Percentiles rank a stretch among this genome's conserved stretches.
Conservation (phyloP, 495 filamentous ascomycete species). For the Patellaria atrata region DNA sequence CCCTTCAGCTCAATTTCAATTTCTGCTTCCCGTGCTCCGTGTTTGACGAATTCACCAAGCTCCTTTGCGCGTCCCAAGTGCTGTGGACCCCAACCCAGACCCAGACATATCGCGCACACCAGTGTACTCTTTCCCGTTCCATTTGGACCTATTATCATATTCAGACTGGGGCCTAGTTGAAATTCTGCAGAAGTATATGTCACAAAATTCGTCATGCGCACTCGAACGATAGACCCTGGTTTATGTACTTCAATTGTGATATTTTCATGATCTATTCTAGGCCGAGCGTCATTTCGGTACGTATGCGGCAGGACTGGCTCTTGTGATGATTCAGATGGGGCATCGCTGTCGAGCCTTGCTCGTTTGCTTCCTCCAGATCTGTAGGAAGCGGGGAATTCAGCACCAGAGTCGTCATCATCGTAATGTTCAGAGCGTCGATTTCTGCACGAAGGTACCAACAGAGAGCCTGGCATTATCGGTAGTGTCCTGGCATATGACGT, state of each 20-base stretch:
- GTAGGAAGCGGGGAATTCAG: slow-evolving; percentile 1
- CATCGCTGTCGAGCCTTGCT: slow-evolving; percentile 14
- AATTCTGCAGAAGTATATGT: slow-evolving; percentile 89
- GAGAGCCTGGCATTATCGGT: too few species aligned
- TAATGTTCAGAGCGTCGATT: too few species aligned
- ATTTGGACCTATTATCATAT: slow-evolving; percentile 98
- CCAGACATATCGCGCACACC: slow-evolving; percentile 92
- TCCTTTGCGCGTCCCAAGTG: slow-evolving; percentile 80
- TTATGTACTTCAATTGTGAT: slow-evolving; percentile 31
- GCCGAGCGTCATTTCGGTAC: slow-evolving; percentile 7
- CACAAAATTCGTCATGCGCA: slow-evolving; percentile 82
- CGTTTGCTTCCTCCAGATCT: slow-evolving; percentile 18
- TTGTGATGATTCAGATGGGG: slow-evolving; percentile 2
- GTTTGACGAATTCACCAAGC: slow-evolving; percentile 82
- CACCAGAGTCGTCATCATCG: slow-evolving; percentile 9
- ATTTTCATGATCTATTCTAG: slow-evolving; percentile 11
- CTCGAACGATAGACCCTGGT: slow-evolving; percentile 78
- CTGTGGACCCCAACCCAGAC: slow-evolving; percentile 67
- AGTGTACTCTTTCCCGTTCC: slow-evolving; percentile 96
- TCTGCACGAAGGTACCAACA: too few species aligned
- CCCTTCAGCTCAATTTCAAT: slow-evolving; percentile 81
- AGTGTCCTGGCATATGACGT: slow-evolving; percentile 10
- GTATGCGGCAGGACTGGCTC: slow-evolving; percentile 7
- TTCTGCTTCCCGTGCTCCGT: slow-evolving; percentile 57
- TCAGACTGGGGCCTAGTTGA: slow-evolving; percentile 76